Conservation (phyloP, 495 filamentous ascomycete species). For the Pyronema omphalodes region DNA sequence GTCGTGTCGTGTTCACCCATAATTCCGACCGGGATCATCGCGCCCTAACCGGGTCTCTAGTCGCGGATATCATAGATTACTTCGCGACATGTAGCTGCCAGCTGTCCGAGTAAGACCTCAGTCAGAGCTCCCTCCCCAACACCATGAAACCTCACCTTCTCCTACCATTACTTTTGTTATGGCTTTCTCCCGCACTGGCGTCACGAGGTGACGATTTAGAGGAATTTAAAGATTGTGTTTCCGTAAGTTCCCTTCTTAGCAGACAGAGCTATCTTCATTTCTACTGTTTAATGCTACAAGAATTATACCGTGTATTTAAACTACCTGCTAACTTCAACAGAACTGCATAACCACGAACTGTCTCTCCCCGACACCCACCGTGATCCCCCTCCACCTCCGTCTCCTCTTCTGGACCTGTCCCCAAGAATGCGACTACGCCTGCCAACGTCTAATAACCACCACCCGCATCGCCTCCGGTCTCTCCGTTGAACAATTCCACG, state of each 20-base stretch:
- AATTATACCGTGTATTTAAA: neutral
- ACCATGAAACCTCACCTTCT: too few relatives aligned
- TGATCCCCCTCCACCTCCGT: conserved; percentile 43
- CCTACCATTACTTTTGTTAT: too few relatives aligned
- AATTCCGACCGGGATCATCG: too few relatives aligned
- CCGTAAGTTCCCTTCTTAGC: conserved; percentile 36
- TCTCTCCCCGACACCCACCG: conserved; percentile 23
- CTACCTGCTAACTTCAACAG: conserved; percentile 28
- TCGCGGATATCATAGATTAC: too few relatives aligned
- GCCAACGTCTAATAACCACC: conserved; percentile 83
- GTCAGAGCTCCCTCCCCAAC: too few relatives aligned
- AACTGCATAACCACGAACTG: conserved; percentile 72
- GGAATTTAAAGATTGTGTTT: conserved; percentile 74
- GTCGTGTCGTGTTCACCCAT: too few relatives aligned
- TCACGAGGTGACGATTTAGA: conserved; percentile 74
- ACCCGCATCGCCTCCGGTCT: conserved; percentile 43
- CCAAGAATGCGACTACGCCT: conserved; percentile 91
- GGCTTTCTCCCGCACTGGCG: conserved; percentile 33
- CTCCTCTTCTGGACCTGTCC: conserved; percentile 68
- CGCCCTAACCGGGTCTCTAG: too few relatives aligned
- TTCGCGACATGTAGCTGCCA: too few relatives aligned
- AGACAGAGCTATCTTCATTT: neutral
- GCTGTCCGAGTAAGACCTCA: too few relatives aligned
- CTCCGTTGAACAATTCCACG: conserved; percentile 80
- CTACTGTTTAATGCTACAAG: too few relatives aligned